Evolutionary conservation across 768 basidiomycete genomes (phyloP), one percentile per base, ranked within the genome.

Genomic region (Agaricus subrufescens): DNA sequence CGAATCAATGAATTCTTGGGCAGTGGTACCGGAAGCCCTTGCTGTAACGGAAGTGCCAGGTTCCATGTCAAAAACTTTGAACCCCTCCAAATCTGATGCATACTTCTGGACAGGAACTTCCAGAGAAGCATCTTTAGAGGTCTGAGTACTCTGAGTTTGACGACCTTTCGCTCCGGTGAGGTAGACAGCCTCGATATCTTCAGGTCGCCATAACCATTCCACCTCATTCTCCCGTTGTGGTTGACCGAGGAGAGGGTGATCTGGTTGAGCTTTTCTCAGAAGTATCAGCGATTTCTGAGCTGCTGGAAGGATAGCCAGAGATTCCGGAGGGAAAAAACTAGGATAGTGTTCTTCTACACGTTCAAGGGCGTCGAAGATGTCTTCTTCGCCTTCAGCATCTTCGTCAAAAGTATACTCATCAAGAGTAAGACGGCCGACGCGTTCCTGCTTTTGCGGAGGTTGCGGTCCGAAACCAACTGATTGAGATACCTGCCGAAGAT

Each of bases 251-350:
- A 89, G 66, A 0, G 76, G 75, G 63, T 91, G 87, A 46, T 83
- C 78, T 0, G 88, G 84, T 56, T 82, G 73, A 3, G 90, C 89
- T 9, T 76, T 77, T 47, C 75, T 75, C 0, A 93, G 75, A 3
- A 94, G 69, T 29, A 78, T 74, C 9, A 93, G 68, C 0, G 91
- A 92, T 61, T 81, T 85, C 58, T 81, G 82, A 1, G 89, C 89
- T 3, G 81, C 79, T 11, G 82, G 78, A 3, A 93, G 69, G 6
- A 81, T 73, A 45, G 77, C 72, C 6, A 79, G 69, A 29, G 87
- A 67, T 11, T 72, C 72, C 4, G 61, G 59, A 3, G 81, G 78
- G 57, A 93, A 80, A 67, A 94, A 93, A 3, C 68, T 67, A 0
- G 91, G 91, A 60, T 84, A 86, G 6, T 69, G 66, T 3, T 73